Conservation (phyloP, 345 rosid species). For the Euphorbia pulcherrima region DNA sequence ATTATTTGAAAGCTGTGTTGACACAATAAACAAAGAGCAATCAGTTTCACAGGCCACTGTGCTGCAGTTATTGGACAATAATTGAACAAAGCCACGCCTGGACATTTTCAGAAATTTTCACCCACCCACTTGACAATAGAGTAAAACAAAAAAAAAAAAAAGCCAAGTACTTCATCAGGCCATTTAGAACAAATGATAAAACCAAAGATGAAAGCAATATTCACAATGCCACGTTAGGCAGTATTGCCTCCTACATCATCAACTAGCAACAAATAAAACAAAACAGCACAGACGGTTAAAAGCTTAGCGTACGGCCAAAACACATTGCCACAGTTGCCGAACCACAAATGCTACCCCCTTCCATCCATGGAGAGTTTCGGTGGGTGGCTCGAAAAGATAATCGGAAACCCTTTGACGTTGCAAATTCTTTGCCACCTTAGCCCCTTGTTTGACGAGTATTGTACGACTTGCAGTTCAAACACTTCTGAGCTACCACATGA, state of each 20-base stretch:
- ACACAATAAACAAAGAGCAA: no score
- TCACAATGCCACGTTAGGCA: not conserved
- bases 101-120: no score
- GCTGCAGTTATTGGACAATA: no score
- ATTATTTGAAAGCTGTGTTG: no score
- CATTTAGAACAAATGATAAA: no score
- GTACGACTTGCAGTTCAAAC: constrained; percentile 73
- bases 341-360: not conserved
- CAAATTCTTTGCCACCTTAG: constrained; percentile 8
- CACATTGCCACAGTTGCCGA: not conserved
- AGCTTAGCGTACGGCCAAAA: not conserved
- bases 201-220: not conserved
- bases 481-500: constrained; percentile 81
- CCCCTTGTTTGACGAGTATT: constrained; percentile 65
- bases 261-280: not conserved
- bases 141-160: no score
- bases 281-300: not conserved
- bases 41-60: no score
- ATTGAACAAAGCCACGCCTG: no score
- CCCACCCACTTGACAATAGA: no score
- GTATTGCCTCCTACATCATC: not conserved
- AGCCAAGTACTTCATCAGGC: not conserved
- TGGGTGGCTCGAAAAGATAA: not conserved
- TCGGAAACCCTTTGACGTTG: no score
- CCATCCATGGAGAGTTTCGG: not conserved